These are phyloP conservation scores for Meira miltonrushii DNA, from an alignment of 1,284 basidiomycete species.

Conservation along the genomic window DNA sequence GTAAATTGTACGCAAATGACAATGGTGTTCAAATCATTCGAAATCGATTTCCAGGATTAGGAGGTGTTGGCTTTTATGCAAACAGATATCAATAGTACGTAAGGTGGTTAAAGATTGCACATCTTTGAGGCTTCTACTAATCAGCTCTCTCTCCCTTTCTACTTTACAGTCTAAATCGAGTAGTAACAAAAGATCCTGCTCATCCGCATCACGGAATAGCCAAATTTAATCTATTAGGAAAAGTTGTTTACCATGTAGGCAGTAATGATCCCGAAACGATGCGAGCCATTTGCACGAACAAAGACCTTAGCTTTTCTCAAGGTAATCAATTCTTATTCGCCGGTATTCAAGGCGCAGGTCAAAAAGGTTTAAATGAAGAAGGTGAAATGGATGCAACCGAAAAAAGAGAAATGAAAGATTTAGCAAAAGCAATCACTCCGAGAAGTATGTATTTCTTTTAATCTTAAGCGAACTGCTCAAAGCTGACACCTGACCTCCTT, in stretches of 20 bases:
- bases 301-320: conserved; percentile 16
- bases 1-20: conserved; percentile 4
- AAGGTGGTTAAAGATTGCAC: neutral
- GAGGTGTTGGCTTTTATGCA: conserved; percentile 16
- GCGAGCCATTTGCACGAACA: conserved; percentile 8
- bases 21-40: conserved; percentile 7
- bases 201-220: conserved; percentile 19
- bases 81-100: conserved; percentile 19
- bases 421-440: conserved; percentile 15
- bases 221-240: conserved; percentile 20
- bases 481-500: neutral
- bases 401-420: conserved; percentile 25
- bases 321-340: conserved; percentile 20
- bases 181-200: conserved; percentile 13
- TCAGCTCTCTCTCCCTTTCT: neutral
- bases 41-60: conserved; percentile 14
- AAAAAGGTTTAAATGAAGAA: conserved; percentile 16
- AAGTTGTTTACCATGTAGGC: conserved; percentile 19
- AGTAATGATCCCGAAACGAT: conserved; percentile 12
- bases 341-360: conserved; percentile 17
- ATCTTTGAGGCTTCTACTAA: neutral
- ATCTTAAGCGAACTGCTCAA: neutral
- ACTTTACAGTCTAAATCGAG: conserved; percentile 4
- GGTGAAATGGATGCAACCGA: conserved; percentile 33
- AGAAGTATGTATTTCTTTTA: conserved; percentile 3